A percentile compares a stretch with the other conserved stretches of the same genome.
These are phyloP conservation scores for Termitomyces bulborhizus DNA, from an alignment of 768 basidiomycete genomes.

Conservation along the genomic window DNA sequence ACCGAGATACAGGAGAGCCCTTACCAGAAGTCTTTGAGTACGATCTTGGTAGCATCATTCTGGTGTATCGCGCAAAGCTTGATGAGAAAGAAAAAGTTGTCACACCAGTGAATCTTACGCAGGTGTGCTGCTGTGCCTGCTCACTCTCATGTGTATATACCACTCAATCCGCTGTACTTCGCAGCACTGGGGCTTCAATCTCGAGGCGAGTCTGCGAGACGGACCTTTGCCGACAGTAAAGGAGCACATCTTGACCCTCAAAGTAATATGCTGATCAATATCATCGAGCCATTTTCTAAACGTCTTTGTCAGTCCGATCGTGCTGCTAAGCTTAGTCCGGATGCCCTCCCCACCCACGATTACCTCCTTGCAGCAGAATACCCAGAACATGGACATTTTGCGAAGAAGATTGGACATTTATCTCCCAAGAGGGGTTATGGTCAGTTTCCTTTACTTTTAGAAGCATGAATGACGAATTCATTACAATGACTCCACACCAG, in stretches of 20 bases:
- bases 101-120: conserved; percentile 72
- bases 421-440: conserved; percentile 61
- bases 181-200: conserved; percentile 84
- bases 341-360: conserved; percentile 46
- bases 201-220: conserved; percentile 57
- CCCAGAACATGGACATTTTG: conserved; percentile 42
- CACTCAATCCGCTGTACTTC: not conserved
- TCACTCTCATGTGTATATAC: not conserved
- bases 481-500: conserved; percentile 24
- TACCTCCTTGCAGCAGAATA: conserved; percentile 41
- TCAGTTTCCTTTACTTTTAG: conserved; percentile 18
- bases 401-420: conserved; percentile 47
- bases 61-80: conserved; percentile 69
- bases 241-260: conserved; percentile 38
- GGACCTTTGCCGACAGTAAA: conserved; percentile 41
- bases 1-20: conserved; percentile 13
- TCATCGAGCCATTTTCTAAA: not conserved
- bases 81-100: conserved; percentile 40
- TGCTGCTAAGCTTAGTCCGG: conserved; percentile 44
- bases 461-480: not conserved
- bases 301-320: conserved; percentile 38
- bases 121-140: conserved; percentile 34
- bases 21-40: conserved; percentile 27
- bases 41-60: conserved; percentile 56
- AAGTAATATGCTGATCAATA: conserved; percentile 18